Base-by-base conservation (phyloP, 805 yeast species). In the Metschnikowia vanudenii region DNA sequence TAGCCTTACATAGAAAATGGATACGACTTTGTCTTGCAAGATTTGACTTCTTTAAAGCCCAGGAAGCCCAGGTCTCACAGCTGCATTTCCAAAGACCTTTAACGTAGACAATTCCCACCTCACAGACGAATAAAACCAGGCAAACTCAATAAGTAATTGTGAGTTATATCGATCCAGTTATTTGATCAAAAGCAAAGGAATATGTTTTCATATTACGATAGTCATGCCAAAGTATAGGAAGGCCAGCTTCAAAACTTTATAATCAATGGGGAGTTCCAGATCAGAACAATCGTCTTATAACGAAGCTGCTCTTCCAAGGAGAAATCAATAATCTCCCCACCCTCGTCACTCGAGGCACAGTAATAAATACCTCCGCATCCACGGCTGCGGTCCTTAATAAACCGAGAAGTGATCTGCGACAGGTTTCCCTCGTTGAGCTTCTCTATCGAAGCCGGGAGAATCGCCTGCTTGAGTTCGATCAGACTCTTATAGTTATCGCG, bases 311-410 rank as follows among this genome's bases (percentile, higher is more conserved):
- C 47, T 9, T 33, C 42, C 8, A 26, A 17, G 9, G 50, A 35
- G 24, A 52, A 52, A 10, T 36, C 32, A 5, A 48, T 34, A 12
- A 50, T 20, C 14, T 30, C 41, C 2, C 56, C 56, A 2, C 54
- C 51, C 3, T 43, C 52, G 11, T 45, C 51, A 10, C 40, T 26
- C n/a, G 49, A 34, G 2, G 56, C 56, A 17, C 56, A 53, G 33
- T 53, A 53, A 32, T 44, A 50, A 6, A 48, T 51, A 5, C 54
- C 53, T 4, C 50, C 56, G 24, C 56, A 53, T 6, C 56, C 56
- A 14, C 49, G 43, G 20, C 46, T 41, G 24, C 44, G 46, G 10
- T 45, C 39, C 31, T 53, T 51, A 10, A 26, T 41, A 37, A 51
- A 53, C 18, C 41, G 42, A 28, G 49, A 43, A 13, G 31, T 41